phyloP scores from a whole-genome alignment of 2,329 filamentous ascomycete genomes.

The Metarhizium guizhouense region DNA sequence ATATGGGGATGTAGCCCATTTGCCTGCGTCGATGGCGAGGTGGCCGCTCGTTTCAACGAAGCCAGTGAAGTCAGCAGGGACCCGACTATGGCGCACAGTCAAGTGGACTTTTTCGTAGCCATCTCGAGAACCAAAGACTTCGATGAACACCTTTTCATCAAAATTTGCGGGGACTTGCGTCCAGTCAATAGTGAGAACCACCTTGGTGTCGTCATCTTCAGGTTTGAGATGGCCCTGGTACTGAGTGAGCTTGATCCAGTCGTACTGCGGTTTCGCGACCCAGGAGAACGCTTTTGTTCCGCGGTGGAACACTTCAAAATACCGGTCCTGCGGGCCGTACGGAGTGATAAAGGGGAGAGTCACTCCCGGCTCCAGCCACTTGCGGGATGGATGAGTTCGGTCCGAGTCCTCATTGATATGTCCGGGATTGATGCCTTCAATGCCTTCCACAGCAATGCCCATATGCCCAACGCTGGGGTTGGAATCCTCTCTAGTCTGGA shows the following conservation, averaged over 20 bases:
- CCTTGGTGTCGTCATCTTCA: constrained; percentile 19
- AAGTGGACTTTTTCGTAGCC: constrained; percentile 28
- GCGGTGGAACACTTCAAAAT: constrained; percentile 26
- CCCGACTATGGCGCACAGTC: constrained; percentile 11
- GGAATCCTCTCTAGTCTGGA: constrained; percentile 39
- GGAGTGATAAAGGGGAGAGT: constrained; percentile 23
- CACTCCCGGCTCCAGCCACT: constrained; percentile 20
- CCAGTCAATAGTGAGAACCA: constrained; percentile 25
- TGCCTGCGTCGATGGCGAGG: constrained; percentile 24
- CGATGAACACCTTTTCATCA: constrained; percentile 30
- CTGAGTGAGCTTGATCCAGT: constrained; percentile 21
- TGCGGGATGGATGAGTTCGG: constrained; percentile 32
- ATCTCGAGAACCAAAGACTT: constrained; percentile 25
- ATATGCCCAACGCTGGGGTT: constrained; percentile 34
- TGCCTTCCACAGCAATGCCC: constrained; percentile 22
- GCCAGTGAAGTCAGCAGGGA: constrained; percentile 24
- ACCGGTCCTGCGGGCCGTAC: constrained; percentile 20
- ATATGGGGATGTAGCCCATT: constrained; percentile 16
- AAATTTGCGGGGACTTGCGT: constrained; percentile 27
- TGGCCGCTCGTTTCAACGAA: constrained; percentile 25
- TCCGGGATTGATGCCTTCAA: constrained; percentile 24
- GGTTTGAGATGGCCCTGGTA: constrained; percentile 21
- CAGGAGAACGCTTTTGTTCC: constrained; percentile 22
- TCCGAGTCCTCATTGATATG: constrained; percentile 45
- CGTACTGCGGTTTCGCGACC: constrained; percentile 21